phyloP scores from a whole-genome alignment of 345 rosid species.

The Euphorbia lathyris region DNA sequence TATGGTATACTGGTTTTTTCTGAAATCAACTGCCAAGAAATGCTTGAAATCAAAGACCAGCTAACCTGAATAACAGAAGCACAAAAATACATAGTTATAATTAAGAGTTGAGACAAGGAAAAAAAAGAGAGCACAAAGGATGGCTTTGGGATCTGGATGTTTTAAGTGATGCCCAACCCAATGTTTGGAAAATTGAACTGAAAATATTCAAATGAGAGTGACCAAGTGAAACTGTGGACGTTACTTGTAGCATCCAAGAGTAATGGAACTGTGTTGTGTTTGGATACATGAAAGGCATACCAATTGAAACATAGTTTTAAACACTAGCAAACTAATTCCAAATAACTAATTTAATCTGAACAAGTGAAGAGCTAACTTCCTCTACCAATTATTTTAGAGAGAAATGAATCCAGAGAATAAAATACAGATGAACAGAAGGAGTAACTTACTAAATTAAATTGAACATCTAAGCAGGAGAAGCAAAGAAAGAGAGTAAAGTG shows the following conservation, averaged over 20 bases:
- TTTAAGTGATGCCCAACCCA: not conserved
- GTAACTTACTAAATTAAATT: too few species aligned
- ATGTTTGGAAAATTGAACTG: not conserved
- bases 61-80: constrained; percentile 21
- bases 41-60: constrained; percentile 29
- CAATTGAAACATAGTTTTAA: too few species aligned
- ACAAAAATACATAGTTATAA: not conserved
- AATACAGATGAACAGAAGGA: not conserved
- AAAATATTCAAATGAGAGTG: too few species aligned
- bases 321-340: too few species aligned
- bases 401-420: not conserved
- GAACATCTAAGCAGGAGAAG: too few species aligned
- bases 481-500: not conserved
- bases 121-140: not conserved
- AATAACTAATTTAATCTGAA: not conserved
- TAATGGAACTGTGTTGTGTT: too few species aligned
- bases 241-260: too few species aligned
- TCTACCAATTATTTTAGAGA: not conserved
- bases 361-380: not conserved
- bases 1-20: constrained; percentile 17
- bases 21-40: constrained; percentile 16
- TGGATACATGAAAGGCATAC: too few species aligned
- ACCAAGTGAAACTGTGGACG: too few species aligned
- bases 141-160: not conserved
- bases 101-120: not conserved